phyloP scores from a whole-genome alignment of 2,329 filamentous ascomycete genomes.

The Macrophomina tecta region DNA sequence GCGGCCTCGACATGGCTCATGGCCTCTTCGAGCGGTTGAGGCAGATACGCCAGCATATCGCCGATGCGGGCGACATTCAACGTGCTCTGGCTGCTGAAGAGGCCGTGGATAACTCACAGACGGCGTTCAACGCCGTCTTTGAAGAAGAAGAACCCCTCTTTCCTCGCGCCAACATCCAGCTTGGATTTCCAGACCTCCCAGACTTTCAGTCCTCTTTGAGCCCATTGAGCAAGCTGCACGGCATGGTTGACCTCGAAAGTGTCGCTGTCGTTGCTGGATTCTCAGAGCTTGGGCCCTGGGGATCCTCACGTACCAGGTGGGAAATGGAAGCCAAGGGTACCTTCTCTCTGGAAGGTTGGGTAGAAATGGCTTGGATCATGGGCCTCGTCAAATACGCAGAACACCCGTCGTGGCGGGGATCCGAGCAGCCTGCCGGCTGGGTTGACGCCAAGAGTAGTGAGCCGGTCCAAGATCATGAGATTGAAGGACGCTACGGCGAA shows the following conservation, averaged over 20 bases:
- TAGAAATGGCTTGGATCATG: constrained; percentile 96
- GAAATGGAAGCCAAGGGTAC: constrained; percentile 88
- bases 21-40: constrained; percentile 31
- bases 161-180: constrained; percentile 27
- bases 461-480: constrained; percentile 40
- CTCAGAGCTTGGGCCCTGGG: constrained; percentile 68
- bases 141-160: neutral
- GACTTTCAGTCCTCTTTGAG: constrained; percentile 15
- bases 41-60: constrained; percentile 29
- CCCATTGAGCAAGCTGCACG: constrained; percentile 32
- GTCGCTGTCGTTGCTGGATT: constrained; percentile 49
- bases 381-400: constrained; percentile 90
- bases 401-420: constrained; percentile 55
- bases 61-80: constrained; percentile 28
- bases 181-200: constrained; percentile 26
- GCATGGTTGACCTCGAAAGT: constrained; percentile 45
- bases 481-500: constrained; percentile 40
- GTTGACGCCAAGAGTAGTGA: constrained; percentile 37
- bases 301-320: constrained; percentile 87
- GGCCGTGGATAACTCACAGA: constrained; percentile 18
- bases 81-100: constrained; percentile 29
- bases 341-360: constrained; percentile 85
- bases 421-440: constrained; percentile 36
- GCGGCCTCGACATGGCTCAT: constrained; percentile 40
- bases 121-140: neutral